Percentiles rank a stretch among this genome's conserved stretches.
phyloP scores from a whole-genome alignment of 2,329 filamentous ascomycete species.

The Grosmannia penicillata region DNA sequence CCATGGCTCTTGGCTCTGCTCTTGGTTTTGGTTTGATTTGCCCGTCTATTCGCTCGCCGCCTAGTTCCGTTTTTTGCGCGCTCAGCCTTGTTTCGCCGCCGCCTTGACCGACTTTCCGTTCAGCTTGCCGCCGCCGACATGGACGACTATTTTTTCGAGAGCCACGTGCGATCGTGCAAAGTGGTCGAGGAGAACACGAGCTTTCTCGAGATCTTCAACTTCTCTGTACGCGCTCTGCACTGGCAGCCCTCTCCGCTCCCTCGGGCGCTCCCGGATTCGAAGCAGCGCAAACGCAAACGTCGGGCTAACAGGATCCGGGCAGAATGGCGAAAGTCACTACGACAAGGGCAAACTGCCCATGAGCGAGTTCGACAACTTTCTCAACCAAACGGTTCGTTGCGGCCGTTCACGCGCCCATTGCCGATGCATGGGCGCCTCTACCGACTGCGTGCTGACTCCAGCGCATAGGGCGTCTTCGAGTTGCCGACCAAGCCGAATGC shows the following conservation, averaged over 20 bases:
- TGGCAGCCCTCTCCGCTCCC: no score
- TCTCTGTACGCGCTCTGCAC: no score
- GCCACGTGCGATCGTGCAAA: conserved; percentile 30
- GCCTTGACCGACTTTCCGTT: not conserved
- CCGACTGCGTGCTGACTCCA: not conserved
- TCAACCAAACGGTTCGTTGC: conserved; percentile 30
- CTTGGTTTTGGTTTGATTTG: no score
- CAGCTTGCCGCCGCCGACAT: conserved; percentile 18
- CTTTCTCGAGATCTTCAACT: conserved; percentile 45
- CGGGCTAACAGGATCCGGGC: conserved; percentile 1
- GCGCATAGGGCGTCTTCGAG: conserved; percentile 2
- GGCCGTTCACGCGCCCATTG: no score
- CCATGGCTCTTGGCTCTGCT: no score
- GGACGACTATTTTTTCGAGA: conserved; percentile 44
- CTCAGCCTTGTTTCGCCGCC: not conserved
- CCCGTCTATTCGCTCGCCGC: no score
- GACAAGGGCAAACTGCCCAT: conserved; percentile 34
- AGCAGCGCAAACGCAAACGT: not conserved
- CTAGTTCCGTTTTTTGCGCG: no score
- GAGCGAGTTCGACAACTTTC: conserved; percentile 41
- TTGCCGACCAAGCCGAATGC: conserved; percentile 25
- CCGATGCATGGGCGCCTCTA: no score
- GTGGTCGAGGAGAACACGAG: conserved; percentile 35
- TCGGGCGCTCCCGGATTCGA: no score
- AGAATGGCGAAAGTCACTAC: conserved; percentile 35